Evolutionary conservation across 176 grass and related monocot species (phyloP), one percentile per base, ranked within the genome.

Genomic region (Echinochloa phyllopogon): DNA sequence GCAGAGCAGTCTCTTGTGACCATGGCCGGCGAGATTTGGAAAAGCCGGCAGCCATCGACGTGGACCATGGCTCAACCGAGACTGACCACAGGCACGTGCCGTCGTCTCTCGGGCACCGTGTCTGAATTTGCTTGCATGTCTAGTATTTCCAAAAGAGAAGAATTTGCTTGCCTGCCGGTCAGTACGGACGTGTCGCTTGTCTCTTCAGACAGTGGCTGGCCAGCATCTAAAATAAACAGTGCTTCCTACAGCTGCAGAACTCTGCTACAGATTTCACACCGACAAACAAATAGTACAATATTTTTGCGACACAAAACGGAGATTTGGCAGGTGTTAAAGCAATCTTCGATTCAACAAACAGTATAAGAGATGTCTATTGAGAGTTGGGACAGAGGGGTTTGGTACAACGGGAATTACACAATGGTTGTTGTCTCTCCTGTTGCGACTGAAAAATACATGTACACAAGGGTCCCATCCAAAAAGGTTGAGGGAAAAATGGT

Each of bases 401-500:
- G 63, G 5, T 61, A 76, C 44, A 49, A 44, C 65, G 20, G 13
- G 49, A 72, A 78, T 59, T 51, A 86, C 57, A 83, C 74, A 68
- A 60, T 33, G 66, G 18, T 36, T 49, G 18, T 36, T 49, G 37
- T 50, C 41, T 78, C 78, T 62, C 60, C 38, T 65, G 55, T 88
- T 70, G 43, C 37, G 17, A 65, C 69, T 33, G 7, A 53, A 83
- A 75, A 21, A 76, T 77, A 66, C 65, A 86, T 77, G 83, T 86
- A 90, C 78, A 90, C 53, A 10, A 60, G 80, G 20, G 75, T 69
- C 69, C 75, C 69, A 68, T 63, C 40, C 66, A 80, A 33, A 33
- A 51, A 72, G 15, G 52, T 42, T 10, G 69, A 87, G 81, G 85
- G 81, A 57, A 91, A 91, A 91, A 87, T 57, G 85, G 75, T 91